These are phyloP conservation scores for Neurospora sp. DNA, from an alignment of 495 filamentous ascomycete genomes.

Conservation along the genomic window DNA sequence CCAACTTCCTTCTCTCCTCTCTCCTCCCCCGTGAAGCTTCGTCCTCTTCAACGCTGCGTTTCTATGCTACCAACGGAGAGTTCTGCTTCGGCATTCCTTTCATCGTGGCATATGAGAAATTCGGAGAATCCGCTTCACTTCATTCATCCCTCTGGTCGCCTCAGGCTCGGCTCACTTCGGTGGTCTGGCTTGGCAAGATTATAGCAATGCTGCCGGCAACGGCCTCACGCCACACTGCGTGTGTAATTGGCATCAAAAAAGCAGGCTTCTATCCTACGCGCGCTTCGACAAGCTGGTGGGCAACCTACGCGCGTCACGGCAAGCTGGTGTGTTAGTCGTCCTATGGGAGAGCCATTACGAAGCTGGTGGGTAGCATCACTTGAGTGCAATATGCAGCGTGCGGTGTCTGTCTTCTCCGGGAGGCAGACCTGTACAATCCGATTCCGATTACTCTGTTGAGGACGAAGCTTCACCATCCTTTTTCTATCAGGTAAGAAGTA, in stretches of 20 bases:
- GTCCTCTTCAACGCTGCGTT: background rate
- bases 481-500: constrained; percentile 9
- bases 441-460: constrained; percentile 19
- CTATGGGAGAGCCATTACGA: constrained; percentile 18
- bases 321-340: background rate
- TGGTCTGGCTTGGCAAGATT: background rate
- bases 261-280: constrained; percentile 3
- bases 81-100: background rate
- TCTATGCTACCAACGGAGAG: background rate
- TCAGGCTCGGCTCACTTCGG: background rate
- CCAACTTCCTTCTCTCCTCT: background rate
- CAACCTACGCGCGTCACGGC: background rate
- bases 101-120: background rate
- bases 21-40: background rate
- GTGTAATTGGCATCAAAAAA: constrained; percentile 20
- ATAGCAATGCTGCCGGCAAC: constrained; percentile 10
- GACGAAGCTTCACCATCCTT: constrained; percentile 13
- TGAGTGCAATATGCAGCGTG: constrained; percentile 19
- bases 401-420: background rate
- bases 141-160: background rate
- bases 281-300: background rate
- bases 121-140: background rate
- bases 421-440: constrained; percentile 7
- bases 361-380: constrained; percentile 15
- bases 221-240: constrained; percentile 12